Conservation (phyloP, 768 basidiomycete species). For the Asterophora lycoperdoides region DNA sequence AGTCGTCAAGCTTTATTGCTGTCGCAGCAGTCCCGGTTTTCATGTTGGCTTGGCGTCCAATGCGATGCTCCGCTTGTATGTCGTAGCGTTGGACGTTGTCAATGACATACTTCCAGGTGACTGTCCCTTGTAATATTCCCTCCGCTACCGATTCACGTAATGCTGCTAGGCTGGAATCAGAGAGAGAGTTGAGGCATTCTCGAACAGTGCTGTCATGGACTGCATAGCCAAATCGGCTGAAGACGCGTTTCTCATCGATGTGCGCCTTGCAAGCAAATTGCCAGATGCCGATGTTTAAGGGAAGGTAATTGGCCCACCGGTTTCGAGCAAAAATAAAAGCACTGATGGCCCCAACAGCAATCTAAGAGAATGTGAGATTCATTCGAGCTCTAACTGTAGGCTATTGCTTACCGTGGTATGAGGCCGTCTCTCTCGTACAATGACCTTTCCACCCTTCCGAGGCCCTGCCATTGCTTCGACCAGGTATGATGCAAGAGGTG, state of each 20-base stretch:
- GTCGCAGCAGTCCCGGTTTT: slow-evolving; percentile 23
- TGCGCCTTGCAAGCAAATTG: slow-evolving; percentile 20
- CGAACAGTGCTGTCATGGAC: slow-evolving; percentile 17
- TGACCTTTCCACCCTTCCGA: slow-evolving; percentile 9
- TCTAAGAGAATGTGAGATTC: slow-evolving; percentile 6
- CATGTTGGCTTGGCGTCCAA: slow-evolving; percentile 14
- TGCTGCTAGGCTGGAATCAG: slow-evolving; percentile 5
- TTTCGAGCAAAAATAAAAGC: slow-evolving; percentile 17
- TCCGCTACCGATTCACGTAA: slow-evolving; percentile 7
- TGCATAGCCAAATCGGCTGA: slow-evolving; percentile 16
- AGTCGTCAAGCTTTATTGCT: slow-evolving; percentile 13
- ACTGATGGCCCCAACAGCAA: slow-evolving; percentile 20
- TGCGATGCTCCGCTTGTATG: neutral
- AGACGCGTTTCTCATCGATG: slow-evolving; percentile 20
- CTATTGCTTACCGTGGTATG: slow-evolving; percentile 19
- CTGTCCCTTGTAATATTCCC: neutral
- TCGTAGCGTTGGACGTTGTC: slow-evolving; percentile 2
- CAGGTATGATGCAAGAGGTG: slow-evolving; percentile 14
- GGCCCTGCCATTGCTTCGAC: slow-evolving; percentile 20
- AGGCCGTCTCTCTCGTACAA: slow-evolving; percentile 16
- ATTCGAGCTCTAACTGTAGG: neutral
- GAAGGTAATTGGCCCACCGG: slow-evolving; percentile 20
- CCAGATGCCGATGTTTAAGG: slow-evolving; percentile 19
- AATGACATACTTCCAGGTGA: neutral
- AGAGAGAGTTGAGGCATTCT: slow-evolving; percentile 14